Evolutionary conservation across 148 eudicot genomes (phyloP), one percentile per base, ranked within the genome.

Genomic region (Chenopodium suecicum): DNA sequence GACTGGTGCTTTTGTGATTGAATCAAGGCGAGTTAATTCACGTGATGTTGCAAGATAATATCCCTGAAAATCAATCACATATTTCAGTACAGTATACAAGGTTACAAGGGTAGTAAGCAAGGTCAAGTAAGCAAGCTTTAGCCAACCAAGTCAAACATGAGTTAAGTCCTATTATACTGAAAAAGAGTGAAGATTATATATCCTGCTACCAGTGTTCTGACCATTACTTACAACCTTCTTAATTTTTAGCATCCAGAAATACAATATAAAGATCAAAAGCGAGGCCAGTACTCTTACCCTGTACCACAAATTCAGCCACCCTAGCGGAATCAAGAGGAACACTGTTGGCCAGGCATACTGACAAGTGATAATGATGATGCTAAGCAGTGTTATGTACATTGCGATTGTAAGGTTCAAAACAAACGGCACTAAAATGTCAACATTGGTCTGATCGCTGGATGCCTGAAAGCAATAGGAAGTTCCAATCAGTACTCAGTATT

Each of bases 1-100:
- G 13, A 96, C 91, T 0, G 99, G 99, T 62, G 99, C 99, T 85
- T 96, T 96, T 52, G 98, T 94, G 80, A 96, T 96, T 9, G 99
- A 94, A 83, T 94, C 99, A 6, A 96, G 93, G 14, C 99, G 92
- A 52, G 99, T 96, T 72, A 96, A 74, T 89, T 96, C 99, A 3
- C 99, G 93, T 7, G 98, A 96, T 70, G 99, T 92, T 23, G 98
- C 86, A 47, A 96, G 92, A 84, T 85, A 95, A 84, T 92, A 95
- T 22, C 93, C 91, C 99, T 95, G 89, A 44, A 91, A 84, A 74
- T 66, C 34, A 41, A 44, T 10, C 31, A 44, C 29, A 72, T 46
- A 6, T n/a, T 17, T 72, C 3, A 72, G 75, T 23, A 41, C 23
- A 41, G 7, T 19, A 8, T 19, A 70, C 44, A 25, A 7, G 27